Base-by-base conservation (phyloP, 495 filamentous ascomycete species). In the Hyaloscypha variabilis region DNA sequence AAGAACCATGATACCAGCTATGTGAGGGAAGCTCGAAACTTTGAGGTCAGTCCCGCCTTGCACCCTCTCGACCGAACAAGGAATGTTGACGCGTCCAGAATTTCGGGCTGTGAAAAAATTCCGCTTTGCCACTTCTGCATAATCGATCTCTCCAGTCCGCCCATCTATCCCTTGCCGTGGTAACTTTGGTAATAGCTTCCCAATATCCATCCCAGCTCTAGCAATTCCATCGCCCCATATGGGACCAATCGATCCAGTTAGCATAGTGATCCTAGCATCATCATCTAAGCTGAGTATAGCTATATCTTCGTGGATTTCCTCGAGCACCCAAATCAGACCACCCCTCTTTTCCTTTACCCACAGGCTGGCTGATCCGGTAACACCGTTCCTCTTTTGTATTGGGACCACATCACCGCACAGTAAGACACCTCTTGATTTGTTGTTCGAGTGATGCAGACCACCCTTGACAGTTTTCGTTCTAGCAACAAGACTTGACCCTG, bases 311-410 rank as follows among this genome's bases (percentile, higher is more conserved):
- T 92, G 92, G 60, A 99, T 97, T 76, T 99, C 95, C 77, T 99
- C 95, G 5, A 99, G 74, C 19, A 99, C 95, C 95, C 95, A 99
- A 60, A 99, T 97, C 56, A 99, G 75, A 8, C 94, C 93, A 53
- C 93, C 91, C 51, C 86, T 85, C 74, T 99, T 99, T 76, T 99
- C 95, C 79, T 97, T 98, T 0, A 98, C 95, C 95, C 95, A 99
- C 31, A 99, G 79, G 74, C 93, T 97, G 39, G 95, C 95, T 39
- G 94, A 91, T 1, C 96, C 95, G 0, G 88, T 93, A 21, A 88
- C 84, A 8, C 96, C 96, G 73, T 99, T 96, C 60, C 94, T 88
- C 75, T 98, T 99, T 77, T 90, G 87, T 65, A 99, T 98, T 0
- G 95, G 94, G 3, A 99, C 94, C 21, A 99, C 96, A 75, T 99